Percentiles rank a stretch among this genome's conserved stretches.
These are phyloP conservation scores for Xylaria flabelliformis DNA, from an alignment of 495 filamentous ascomycete genomes.

Conservation along the genomic window DNA sequence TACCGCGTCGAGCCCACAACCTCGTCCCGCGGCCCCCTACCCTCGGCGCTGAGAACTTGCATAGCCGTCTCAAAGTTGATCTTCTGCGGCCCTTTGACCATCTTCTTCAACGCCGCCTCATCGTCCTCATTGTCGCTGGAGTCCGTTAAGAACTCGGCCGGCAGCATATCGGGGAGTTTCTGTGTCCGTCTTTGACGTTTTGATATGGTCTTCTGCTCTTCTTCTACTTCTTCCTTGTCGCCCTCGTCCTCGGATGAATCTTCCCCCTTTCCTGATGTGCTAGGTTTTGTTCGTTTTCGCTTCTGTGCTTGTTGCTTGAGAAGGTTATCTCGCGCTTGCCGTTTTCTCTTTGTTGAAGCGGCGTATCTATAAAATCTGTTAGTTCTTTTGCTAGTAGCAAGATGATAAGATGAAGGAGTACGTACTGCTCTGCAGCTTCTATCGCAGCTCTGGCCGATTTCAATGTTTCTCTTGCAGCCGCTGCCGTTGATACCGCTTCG, in stretches of 20 bases:
- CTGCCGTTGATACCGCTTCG: conserved; percentile 52
- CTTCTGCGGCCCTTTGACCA: conserved; percentile 41
- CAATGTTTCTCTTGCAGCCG: conserved; percentile 41
- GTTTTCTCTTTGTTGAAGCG: conserved; percentile 50
- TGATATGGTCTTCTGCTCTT: conserved; percentile 28
- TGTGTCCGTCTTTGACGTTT: conserved; percentile 28
- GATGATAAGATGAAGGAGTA: not conserved
- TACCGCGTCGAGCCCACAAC: conserved; percentile 51
- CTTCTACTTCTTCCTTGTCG: conserved; percentile 30
- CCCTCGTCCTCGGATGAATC: conserved; percentile 13
- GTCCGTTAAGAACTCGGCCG: conserved; percentile 53
- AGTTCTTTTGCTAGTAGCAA: conserved; percentile 8
- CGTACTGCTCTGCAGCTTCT: conserved; percentile 52
- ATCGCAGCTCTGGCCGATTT: conserved; percentile 46
- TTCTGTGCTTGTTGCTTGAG: conserved; percentile 54
- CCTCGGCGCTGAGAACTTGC: conserved; percentile 34
- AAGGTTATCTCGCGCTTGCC: conserved; percentile 53
- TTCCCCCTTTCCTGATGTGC: conserved; percentile 9
- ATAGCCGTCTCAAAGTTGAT: conserved; percentile 43
- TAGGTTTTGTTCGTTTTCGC: conserved; percentile 40
- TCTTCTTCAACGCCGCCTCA: conserved; percentile 30
- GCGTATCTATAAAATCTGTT: conserved; percentile 42
- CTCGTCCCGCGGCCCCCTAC: conserved; percentile 44
- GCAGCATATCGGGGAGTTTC: conserved; percentile 46
- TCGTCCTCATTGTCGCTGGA: conserved; percentile 50